Percentiles rank a stretch among this genome's conserved stretches.
phyloP scores from a whole-genome alignment of 306 rosid genomes.

The Gillenia trifoliata region DNA sequence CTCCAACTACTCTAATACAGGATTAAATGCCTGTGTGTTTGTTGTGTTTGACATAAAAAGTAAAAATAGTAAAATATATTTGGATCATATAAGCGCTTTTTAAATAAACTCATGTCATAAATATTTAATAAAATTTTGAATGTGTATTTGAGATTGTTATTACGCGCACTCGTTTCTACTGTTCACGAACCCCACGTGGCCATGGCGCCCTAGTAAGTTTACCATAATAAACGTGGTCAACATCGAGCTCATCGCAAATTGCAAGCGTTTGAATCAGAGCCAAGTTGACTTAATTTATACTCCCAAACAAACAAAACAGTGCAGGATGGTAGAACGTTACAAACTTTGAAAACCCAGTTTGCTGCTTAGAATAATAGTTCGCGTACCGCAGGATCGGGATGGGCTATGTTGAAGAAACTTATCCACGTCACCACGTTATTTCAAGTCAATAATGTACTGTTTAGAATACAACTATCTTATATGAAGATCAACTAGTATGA shows the following conservation, averaged over 20 bases:
- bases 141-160: too few species aligned
- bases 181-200: slow-evolving; percentile 48
- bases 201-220: slow-evolving; percentile 26
- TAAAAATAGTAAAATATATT: too few species aligned
- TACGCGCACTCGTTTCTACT: not conserved
- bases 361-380: slow-evolving; percentile 25
- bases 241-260: slow-evolving; percentile 21
- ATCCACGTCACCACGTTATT: accelerated
- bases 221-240: slow-evolving; percentile 26
- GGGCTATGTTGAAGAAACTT: not conserved
- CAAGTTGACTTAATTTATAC: slow-evolving; percentile 29
- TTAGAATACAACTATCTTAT: too few species aligned
- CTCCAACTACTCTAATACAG: too few species aligned
- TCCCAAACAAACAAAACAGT: not conserved
- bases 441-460: not conserved
- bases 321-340: not conserved
- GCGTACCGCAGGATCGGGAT: slow-evolving; percentile 22
- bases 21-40: too few species aligned
- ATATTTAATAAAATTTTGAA: too few species aligned
- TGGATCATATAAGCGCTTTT: too few species aligned
- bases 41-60: too few species aligned
- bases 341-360: not conserved
- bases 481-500: accelerated
- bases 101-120: too few species aligned
- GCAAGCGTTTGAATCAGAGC: slow-evolving; percentile 25